These are phyloP conservation scores for Talaromyces ruber DNA, from an alignment of 495 filamentous ascomycete species.

Conservation along the genomic window DNA sequence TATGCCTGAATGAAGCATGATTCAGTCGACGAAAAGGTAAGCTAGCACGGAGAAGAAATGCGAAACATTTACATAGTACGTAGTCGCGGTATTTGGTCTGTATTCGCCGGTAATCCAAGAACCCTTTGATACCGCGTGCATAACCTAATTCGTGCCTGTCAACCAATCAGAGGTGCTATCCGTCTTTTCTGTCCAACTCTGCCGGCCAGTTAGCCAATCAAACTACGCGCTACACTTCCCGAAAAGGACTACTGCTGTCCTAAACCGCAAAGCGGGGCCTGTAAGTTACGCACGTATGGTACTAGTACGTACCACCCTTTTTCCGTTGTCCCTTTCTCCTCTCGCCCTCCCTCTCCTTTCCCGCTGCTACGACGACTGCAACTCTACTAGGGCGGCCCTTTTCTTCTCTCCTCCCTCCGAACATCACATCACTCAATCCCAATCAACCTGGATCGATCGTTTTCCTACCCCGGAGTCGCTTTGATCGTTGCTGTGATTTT, in stretches of 20 bases:
- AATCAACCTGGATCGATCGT: constrained; percentile 9
- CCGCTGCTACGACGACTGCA: constrained; percentile 8
- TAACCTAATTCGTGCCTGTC: constrained; percentile 13
- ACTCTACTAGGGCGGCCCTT: neutral
- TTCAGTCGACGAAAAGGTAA: neutral
- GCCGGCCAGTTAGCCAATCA: neutral
- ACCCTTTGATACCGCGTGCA: neutral
- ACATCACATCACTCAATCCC: constrained; percentile 6
- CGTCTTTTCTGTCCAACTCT: neutral
- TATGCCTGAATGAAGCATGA: neutral
- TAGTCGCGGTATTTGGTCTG: neutral
- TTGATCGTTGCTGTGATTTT: neutral
- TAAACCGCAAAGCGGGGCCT: neutral
- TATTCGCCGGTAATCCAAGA: neutral
- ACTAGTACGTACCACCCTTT: constrained; percentile 4
- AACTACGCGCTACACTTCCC: neutral
- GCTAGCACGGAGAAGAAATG: neutral
- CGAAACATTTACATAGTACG: no score
- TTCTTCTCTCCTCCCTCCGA: constrained; percentile 5
- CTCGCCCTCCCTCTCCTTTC: constrained; percentile 11
- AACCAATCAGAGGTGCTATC: constrained; percentile 14
- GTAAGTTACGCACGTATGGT: neutral
- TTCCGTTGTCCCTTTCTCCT: constrained; percentile 14
- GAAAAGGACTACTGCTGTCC: constrained; percentile 11
- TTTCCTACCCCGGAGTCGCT: constrained; percentile 4